These are phyloP conservation scores for Leishmania martiniquensis DNA, from an alignment of 208 protist species.

Conservation along the genomic window DNA sequence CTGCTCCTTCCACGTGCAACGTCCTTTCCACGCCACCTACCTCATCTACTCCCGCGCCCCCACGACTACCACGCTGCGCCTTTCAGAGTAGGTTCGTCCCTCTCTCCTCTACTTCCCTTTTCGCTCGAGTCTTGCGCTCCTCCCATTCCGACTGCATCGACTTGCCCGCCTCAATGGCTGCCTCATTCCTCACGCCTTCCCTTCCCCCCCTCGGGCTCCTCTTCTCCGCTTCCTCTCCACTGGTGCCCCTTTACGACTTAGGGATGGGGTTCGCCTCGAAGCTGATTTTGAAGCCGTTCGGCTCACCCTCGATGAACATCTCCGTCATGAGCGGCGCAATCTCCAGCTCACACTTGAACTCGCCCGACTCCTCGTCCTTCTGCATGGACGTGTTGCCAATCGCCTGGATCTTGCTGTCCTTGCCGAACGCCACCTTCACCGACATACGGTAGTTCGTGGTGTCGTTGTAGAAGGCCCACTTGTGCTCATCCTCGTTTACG, in stretches of 20 bases:
- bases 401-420: slow-evolving; percentile 66
- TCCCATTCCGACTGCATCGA: neutral
- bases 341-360: slow-evolving; percentile 67
- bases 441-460: slow-evolving; percentile 79
- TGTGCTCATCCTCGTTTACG: slow-evolving; percentile 73
- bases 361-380: slow-evolving; percentile 45
- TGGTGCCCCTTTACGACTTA: slow-evolving; percentile 17
- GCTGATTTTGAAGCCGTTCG: slow-evolving; percentile 85
- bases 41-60: neutral
- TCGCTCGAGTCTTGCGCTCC: neutral
- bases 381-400: slow-evolving; percentile 65
- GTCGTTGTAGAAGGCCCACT: slow-evolving; percentile 90
- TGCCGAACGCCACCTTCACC: slow-evolving; percentile 75
- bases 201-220: neutral
- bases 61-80: neutral
- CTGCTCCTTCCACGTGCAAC: neutral
- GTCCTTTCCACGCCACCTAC: neutral
- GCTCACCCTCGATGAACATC: slow-evolving; percentile 79
- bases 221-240: neutral
- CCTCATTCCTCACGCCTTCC: neutral
- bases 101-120: neutral
- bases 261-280: slow-evolving; percentile 72
- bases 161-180: no score
- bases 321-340: slow-evolving; percentile 61
- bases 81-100: no score